Conservation (phyloP, 176 grass and related monocot species). For the Chrysopogon serrulatus region DNA sequence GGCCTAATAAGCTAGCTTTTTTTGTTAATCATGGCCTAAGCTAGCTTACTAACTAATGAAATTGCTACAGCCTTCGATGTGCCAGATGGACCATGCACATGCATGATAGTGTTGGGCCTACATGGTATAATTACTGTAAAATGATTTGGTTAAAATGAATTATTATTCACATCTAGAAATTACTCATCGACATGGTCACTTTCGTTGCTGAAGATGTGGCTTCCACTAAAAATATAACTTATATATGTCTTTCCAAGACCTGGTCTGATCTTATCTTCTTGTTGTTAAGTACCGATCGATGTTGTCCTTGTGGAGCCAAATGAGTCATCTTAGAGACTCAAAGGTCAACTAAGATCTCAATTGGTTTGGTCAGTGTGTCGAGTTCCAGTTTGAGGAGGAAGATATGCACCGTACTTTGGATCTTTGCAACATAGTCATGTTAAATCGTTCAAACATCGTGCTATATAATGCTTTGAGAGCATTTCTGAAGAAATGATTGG, state of each 20-base stretch:
- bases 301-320: constrained; percentile 10
- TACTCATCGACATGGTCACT: neutral
- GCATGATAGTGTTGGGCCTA: neutral
- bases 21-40: no score
- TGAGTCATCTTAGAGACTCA: neutral
- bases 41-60: no score
- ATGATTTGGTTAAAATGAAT: neutral
- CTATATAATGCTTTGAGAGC: neutral
- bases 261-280: no score
- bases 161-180: neutral
- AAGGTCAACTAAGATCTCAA: neutral
- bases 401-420: neutral
- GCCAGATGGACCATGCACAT: neutral
- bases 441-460: neutral
- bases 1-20: no score
- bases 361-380: constrained; percentile 20
- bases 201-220: neutral
- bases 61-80: neutral
- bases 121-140: neutral
- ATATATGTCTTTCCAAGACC: no score
- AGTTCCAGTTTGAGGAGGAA: neutral
- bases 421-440: neutral
- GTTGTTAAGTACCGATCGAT: no score
- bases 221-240: no score
- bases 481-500: neutral